These are phyloP conservation scores for Diaporthe sp. DNA, from an alignment of 2,329 filamentous ascomycete genomes.

Conservation along the genomic window DNA sequence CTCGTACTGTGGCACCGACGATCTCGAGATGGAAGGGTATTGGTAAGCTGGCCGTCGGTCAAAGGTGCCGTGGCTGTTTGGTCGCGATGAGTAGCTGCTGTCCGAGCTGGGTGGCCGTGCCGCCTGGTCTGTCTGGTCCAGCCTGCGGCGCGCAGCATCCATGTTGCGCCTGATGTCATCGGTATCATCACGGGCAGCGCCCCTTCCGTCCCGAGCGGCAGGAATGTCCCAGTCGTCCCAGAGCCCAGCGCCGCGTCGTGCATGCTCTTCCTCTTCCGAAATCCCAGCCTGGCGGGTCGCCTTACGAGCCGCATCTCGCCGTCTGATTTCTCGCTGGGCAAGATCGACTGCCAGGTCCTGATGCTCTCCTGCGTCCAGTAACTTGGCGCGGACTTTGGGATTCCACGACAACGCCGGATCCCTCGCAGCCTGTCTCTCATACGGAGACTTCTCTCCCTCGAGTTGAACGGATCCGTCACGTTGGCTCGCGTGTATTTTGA, in stretches of 20 bases:
- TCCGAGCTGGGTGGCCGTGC: slow-evolving; percentile 34
- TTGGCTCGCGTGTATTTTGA: slow-evolving; percentile 62
- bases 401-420: slow-evolving; percentile 71
- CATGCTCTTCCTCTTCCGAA: slow-evolving; percentile 68
- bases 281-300: slow-evolving; percentile 70
- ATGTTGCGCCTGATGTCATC: slow-evolving; percentile 64
- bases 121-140: slow-evolving; percentile 54
- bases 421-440: slow-evolving; percentile 62
- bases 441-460: slow-evolving; percentile 47
- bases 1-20: slow-evolving; percentile 62
- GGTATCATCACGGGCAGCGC: slow-evolving; percentile 53
- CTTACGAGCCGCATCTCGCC: slow-evolving; percentile 73
- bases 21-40: slow-evolving; percentile 70
- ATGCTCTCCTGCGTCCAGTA: slow-evolving; percentile 78
- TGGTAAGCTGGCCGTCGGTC: slow-evolving; percentile 54
- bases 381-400: slow-evolving; percentile 58
- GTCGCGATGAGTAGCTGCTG: neutral
- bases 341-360: slow-evolving; percentile 82
- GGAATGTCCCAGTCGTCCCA: slow-evolving; percentile 59
- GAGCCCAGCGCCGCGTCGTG: slow-evolving; percentile 60
- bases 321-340: slow-evolving; percentile 78
- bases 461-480: slow-evolving; percentile 41
- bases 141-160: slow-evolving; percentile 62
- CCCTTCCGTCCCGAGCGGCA: slow-evolving; percentile 35
- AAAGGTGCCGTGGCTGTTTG: slow-evolving; percentile 18